Percentiles rank a stretch among this genome's conserved stretches.
phyloP scores from a whole-genome alignment of 768 basidiomycete species.

The Hericium coralloides region DNA sequence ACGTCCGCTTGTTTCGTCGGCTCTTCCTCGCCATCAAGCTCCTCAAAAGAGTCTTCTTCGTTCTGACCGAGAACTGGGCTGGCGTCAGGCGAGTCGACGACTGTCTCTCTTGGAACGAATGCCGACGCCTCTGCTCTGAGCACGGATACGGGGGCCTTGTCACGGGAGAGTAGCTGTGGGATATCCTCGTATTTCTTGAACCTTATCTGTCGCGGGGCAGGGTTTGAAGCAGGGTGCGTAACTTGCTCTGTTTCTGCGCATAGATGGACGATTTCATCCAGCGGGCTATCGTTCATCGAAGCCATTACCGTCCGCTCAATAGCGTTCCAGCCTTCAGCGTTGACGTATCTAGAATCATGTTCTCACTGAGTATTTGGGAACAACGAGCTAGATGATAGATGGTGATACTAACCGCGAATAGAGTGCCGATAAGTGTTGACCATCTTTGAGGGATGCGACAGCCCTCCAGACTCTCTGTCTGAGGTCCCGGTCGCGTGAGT shows the following conservation, averaged over 20 bases:
- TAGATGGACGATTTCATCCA: constrained; percentile 5
- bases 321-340: background rate
- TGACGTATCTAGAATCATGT: background rate
- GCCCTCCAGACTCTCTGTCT: too few species aligned
- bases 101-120: background rate
- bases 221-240: background rate
- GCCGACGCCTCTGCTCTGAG: too few species aligned
- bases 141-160: constrained; percentile 3
- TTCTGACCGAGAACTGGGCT: too few species aligned
- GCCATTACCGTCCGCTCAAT: background rate
- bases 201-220: background rate
- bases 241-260: background rate
- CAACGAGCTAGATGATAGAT: too few species aligned
- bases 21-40: constrained; percentile 9
- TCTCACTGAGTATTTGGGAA: background rate
- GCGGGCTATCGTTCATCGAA: background rate
- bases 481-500: too few species aligned
- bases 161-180: background rate
- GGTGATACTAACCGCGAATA: too few species aligned
- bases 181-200: constrained; percentile 5
- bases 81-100: background rate
- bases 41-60: background rate
- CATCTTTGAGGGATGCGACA: too few species aligned
- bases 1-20: background rate
- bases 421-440: too few species aligned